Evolutionary conservation across 306 rosid species (phyloP).

Genomic region (Boehmeria nivea): DNA sequence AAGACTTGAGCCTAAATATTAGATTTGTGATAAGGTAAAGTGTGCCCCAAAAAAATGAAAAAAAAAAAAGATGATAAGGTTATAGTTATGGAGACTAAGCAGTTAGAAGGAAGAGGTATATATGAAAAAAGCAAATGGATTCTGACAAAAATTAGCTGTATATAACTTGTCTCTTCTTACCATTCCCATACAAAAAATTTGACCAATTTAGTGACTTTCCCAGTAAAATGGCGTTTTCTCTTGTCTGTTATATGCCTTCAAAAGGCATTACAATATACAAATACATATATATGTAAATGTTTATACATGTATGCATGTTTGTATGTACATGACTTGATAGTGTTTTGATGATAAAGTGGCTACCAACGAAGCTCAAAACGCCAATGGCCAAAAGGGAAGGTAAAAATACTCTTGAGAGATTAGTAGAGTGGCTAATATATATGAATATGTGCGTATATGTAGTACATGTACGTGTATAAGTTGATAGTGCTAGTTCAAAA

Average conservation of each 20-base stretch:
- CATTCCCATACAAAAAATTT: neutral
- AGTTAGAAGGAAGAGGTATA: neutral
- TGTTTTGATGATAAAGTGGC: no score
- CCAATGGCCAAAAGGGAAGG: no score
- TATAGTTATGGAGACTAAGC: neutral
- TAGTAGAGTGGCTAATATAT: no score
- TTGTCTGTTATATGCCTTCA: neutral
- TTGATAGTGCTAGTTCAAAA: no score
- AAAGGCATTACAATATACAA: neutral
- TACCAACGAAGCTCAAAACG: no score
- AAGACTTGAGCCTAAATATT: no score
- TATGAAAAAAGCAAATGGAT: conserved; percentile 4
- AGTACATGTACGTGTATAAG: no score
- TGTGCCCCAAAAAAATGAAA: neutral
- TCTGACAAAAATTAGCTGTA: conserved; percentile 6
- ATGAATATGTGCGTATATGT: no score
- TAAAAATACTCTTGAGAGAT: no score
- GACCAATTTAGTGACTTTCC: neutral
- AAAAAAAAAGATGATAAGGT: neutral
- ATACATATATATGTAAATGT: neutral
- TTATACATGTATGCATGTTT: no score
- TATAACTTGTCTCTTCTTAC: neutral
- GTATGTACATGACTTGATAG: no score
- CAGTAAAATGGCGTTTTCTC: conserved; percentile 8
- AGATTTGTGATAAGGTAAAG: neutral